These are phyloP conservation scores for Lactarius tabidus DNA, from an alignment of 768 basidiomycete genomes.

Conservation along the genomic window DNA sequence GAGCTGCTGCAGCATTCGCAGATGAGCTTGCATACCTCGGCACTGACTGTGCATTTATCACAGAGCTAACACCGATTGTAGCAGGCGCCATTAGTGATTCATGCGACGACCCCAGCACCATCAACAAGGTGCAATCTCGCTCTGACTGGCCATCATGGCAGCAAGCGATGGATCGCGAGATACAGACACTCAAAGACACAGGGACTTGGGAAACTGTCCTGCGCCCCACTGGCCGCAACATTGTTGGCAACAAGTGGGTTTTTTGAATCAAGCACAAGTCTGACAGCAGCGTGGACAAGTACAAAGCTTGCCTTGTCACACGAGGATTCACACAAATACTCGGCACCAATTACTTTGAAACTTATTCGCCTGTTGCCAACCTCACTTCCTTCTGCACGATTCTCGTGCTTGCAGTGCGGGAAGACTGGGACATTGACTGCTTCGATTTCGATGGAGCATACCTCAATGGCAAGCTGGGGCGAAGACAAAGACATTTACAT, in stretches of 20 bases:
- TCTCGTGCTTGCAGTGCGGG: conserved; percentile 26
- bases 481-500: background rate
- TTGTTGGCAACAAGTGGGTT: conserved; percentile 24
- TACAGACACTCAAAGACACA: conserved; percentile 24
- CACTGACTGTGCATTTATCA: too few species aligned
- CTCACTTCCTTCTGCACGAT: conserved; percentile 29
- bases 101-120: background rate
- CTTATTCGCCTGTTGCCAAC: conserved; percentile 35
- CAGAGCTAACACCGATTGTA: background rate
- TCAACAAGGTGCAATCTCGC: conserved; percentile 27
- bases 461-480: conserved; percentile 14
- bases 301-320: too few species aligned
- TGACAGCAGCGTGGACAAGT: too few species aligned
- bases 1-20: too few species aligned
- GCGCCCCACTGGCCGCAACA: conserved; percentile 22
- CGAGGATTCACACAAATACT: conserved; percentile 24
- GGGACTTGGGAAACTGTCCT: conserved; percentile 34
- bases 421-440: conserved; percentile 31
- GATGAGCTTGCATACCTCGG: too few species aligned
- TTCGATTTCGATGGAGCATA: conserved; percentile 36
- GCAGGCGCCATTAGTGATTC: background rate
- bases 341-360: conserved; percentile 27
- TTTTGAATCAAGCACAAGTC: too few species aligned
- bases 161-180: conserved; percentile 27
- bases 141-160: conserved; percentile 32